Conservation (phyloP, 495 filamentous ascomycete genomes). For the Acidomyces sp. region DNA sequence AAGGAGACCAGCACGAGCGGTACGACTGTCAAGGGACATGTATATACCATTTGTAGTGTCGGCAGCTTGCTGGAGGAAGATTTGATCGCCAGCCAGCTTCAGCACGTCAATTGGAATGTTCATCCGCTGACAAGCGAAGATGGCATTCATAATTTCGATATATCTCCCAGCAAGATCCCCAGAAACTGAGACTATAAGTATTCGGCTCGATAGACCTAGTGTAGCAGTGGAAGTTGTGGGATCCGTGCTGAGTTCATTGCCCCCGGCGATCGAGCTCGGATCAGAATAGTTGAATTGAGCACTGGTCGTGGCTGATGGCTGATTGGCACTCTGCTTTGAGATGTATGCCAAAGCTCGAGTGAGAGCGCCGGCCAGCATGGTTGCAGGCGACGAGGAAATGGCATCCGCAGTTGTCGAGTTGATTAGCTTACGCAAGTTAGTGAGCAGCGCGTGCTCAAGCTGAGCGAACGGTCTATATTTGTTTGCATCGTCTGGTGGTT, state of each 20-base stretch:
- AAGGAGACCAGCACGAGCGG: slow-evolving; percentile 52
- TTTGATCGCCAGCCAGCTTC: slow-evolving; percentile 68
- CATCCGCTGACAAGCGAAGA: slow-evolving; percentile 82
- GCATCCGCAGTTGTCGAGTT: slow-evolving; percentile 45
- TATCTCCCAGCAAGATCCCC: slow-evolving; percentile 79
- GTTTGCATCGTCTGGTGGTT: slow-evolving; percentile 46
- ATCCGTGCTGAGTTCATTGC: slow-evolving; percentile 16
- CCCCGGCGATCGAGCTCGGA: slow-evolving; percentile 10
- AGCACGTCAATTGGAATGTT: slow-evolving; percentile 82
- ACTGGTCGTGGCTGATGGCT: slow-evolving; percentile 23
- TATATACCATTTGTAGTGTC: slow-evolving; percentile 86
- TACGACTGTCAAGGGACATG: slow-evolving; percentile 20
- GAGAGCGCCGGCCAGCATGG: slow-evolving; percentile 80
- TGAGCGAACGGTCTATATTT: slow-evolving; percentile 86
- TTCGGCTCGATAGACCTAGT: slow-evolving; percentile 51
- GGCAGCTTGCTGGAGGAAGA: slow-evolving; percentile 89
- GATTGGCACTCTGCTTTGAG: slow-evolving; percentile 44
- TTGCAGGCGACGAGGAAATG: slow-evolving; percentile 50
- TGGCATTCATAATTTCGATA: slow-evolving; percentile 94
- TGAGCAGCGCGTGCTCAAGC: slow-evolving; percentile 64
- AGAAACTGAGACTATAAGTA: slow-evolving; percentile 59
- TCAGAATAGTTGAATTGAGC: slow-evolving; percentile 15
- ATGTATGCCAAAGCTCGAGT: slow-evolving; percentile 83
- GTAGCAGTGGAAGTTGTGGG: slow-evolving; percentile 5
- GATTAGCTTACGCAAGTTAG: slow-evolving; percentile 57